Base-by-base conservation (phyloP, 2,329 filamentous ascomycete genomes). In the Aschersonia sp. region DNA sequence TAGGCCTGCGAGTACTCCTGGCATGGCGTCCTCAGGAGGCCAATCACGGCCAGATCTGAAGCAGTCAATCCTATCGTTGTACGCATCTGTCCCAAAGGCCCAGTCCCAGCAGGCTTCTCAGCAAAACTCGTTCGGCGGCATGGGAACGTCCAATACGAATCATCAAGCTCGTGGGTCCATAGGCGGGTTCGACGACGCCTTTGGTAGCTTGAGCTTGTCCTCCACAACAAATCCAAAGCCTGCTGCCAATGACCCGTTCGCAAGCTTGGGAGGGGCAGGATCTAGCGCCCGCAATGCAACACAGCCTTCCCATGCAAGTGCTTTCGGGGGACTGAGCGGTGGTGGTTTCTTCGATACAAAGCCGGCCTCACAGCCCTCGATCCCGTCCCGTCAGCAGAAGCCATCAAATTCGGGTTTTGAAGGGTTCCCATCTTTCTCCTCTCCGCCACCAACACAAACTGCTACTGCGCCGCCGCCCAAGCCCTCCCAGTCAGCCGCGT, bases 1-100 rank as follows among this genome's bases (percentile, higher is more conserved):
- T 47, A 78, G 88, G 47, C 85, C 89, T n/a, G 79, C 86, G 5
- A 95, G 87, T 66, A 87, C 87, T 22, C 77, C 82, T 5, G 79
- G 82, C 14, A 76, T 81, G 10, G 68, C 76, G 43, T 73, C 75
- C 5, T 62, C 73, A 4, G 71, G 71, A 14, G 74, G 75, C 10
- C 81, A 85, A 56, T 94, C 88, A 43, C 76, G 92, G 52, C 89
- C 90, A 3, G 92, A 98, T 61, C 71, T 98, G 51, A 98, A 98
- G 67, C 90, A 96, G 65, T 97, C 90, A 2, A 98, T 98, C 51
- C 69, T 98, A 45, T 98, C 92, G 6, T 75, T 98, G 12, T 98
- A 98, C 61, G 87, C 89, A 9, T 85, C 87, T 6, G 79, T 79
- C 5, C 85, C 88, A 1, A 85, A 87, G 59, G 80, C 86, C n/a